These are phyloP conservation scores for Chlorella sp. DNA, from an alignment of 139 green algal species.

Conservation along the genomic window DNA sequence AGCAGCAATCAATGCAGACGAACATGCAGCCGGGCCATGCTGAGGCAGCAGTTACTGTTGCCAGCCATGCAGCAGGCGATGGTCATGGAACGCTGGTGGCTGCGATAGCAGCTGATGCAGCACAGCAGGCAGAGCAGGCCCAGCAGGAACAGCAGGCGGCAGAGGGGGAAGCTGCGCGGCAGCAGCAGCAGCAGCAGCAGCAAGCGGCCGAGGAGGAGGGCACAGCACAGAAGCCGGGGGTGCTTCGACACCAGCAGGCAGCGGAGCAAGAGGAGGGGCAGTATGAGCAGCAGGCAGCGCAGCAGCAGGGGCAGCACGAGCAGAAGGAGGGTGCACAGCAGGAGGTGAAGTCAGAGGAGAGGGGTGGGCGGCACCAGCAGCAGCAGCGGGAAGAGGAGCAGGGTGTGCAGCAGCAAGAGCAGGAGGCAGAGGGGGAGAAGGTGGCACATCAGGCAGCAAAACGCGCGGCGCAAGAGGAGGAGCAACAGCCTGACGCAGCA, in stretches of 20 bases:
- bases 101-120: background rate
- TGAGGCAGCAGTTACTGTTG: no score
- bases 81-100: no score
- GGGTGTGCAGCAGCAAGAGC: background rate
- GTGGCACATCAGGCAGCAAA: background rate
- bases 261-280: background rate
- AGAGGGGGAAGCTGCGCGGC: background rate
- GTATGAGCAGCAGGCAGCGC: background rate
- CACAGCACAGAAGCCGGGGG: background rate
- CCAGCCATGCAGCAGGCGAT: no score
- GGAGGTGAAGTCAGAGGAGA: background rate
- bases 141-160: background rate
- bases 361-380: no score
- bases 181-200: background rate
- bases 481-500: background rate
- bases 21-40: background rate
- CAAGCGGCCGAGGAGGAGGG: background rate
- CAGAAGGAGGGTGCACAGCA: background rate
- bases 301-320: background rate
- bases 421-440: background rate
- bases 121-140: no score
- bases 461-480: background rate
- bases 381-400: background rate
- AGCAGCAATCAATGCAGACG: background rate
- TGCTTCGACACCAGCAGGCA: background rate